phyloP scores from a whole-genome alignment of 345 rosid species.

The Eucalyptus fibrosa region DNA sequence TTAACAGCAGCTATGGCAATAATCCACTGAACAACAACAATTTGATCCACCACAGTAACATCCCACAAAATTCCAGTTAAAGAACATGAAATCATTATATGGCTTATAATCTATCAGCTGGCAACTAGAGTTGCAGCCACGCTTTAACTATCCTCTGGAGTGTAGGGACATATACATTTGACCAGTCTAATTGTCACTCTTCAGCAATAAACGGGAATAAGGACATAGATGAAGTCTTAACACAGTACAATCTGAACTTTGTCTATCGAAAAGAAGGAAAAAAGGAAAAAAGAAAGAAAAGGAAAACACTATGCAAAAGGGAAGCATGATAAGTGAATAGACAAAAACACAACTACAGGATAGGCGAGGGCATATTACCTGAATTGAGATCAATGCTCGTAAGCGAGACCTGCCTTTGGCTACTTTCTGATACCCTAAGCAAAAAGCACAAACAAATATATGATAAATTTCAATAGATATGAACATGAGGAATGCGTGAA shows the following conservation, averaged over 20 bases:
- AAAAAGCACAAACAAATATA: background rate
- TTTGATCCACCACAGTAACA: background rate
- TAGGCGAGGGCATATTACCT: constrained; percentile 7
- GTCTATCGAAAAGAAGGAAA: background rate
- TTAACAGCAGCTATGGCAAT: background rate
- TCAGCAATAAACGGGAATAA: background rate
- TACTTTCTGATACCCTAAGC: constrained; percentile 43
- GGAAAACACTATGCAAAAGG: background rate
- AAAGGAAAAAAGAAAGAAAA: background rate
- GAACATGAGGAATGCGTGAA: background rate
- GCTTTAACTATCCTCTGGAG: background rate
- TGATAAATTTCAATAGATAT: background rate
- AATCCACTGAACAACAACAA: background rate
- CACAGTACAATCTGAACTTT: background rate
- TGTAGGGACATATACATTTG: background rate
- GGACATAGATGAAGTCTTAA: background rate
- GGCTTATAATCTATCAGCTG: background rate
- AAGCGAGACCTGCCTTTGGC: constrained; percentile 34
- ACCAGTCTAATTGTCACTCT: background rate
- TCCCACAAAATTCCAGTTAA: background rate
- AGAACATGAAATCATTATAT: background rate
- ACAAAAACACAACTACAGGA: background rate
- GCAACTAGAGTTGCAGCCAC: background rate
- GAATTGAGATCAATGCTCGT: constrained; percentile 11
- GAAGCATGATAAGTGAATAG: background rate